Percentiles rank a stretch among this genome's conserved stretches.
phyloP scores from a whole-genome alignment of 73 alveolate species.

The Urostyla sp. region DNA sequence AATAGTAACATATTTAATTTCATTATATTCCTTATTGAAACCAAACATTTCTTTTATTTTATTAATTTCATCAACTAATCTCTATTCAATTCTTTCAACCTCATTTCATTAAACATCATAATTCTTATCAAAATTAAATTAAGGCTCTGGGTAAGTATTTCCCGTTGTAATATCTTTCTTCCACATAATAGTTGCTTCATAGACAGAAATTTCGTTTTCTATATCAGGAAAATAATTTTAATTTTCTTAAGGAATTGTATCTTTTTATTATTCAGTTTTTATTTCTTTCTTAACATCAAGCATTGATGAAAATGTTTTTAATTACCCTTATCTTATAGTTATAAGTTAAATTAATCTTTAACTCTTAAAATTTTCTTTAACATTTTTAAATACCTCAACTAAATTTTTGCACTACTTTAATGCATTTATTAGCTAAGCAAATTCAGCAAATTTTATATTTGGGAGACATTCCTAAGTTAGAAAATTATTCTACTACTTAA shows the following conservation, averaged over 20 bases:
- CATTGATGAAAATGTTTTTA: too few relatives aligned
- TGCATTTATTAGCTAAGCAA: conserved; percentile 49
- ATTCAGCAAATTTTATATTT: conserved; percentile 27
- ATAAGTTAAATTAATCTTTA: conserved; percentile 23
- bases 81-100: conserved; percentile 10
- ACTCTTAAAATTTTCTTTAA: conserved; percentile 60
- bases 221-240: too few relatives aligned
- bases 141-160: too few relatives aligned
- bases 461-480: conserved; percentile 86
- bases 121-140: conserved; percentile 58
- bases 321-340: too few relatives aligned
- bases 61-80: not conserved
- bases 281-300: too few relatives aligned
- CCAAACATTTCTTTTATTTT: not conserved
- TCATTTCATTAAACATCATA: conserved; percentile 63
- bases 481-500: conserved; percentile 74
- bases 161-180: too few relatives aligned
- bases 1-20: conserved; percentile 60
- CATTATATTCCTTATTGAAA: not conserved
- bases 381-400: conserved; percentile 56
- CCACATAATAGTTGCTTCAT: too few relatives aligned
- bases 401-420: too few relatives aligned
- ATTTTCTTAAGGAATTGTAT: too few relatives aligned
- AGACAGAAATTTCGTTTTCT: too few relatives aligned
- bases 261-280: too few relatives aligned